phyloP scores from a whole-genome alignment of 106 monocot genomes.

The Dioscorea dumetorum region DNA sequence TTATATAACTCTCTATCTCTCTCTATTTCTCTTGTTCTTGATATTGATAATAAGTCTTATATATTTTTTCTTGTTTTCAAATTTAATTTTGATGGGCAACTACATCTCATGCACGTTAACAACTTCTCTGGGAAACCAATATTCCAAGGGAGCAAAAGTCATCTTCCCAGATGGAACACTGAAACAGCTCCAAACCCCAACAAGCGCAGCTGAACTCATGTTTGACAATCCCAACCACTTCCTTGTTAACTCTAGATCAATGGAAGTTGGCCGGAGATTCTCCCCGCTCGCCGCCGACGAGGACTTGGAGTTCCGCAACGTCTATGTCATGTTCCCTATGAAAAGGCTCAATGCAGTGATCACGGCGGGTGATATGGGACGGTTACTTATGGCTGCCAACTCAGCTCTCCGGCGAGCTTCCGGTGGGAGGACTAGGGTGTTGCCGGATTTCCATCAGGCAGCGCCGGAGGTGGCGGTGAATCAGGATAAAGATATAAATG shows the following conservation, averaged over 20 bases:
- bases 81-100: conserved; percentile 42
- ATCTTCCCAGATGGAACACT: conserved; percentile 36
- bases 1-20: too few relatives aligned
- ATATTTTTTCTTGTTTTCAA: too few relatives aligned
- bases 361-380: conserved; percentile 35
- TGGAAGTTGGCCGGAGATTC: conserved; percentile 36
- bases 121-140: neutral
- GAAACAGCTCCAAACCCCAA: conserved; percentile 12
- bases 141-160: conserved; percentile 8
- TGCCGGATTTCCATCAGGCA: conserved; percentile 1
- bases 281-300: conserved; percentile 56
- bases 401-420: conserved; percentile 10
- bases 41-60: too few relatives aligned
- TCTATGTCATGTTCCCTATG: conserved; percentile 63
- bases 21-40: too few relatives aligned
- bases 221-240: conserved; percentile 61
- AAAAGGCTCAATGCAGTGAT: conserved; percentile 29
- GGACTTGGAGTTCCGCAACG: conserved; percentile 46
- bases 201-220: conserved; percentile 77
- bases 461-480: neutral
- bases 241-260: conserved; percentile 28
- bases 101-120: conserved; percentile 54
- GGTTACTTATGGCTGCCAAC: conserved; percentile 18
- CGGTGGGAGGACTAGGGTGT: conserved; percentile 5
- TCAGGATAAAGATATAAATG: neutral